phyloP scores from a whole-genome alignment of 2,329 filamentous ascomycete species.

The Ophiostoma sp. region DNA sequence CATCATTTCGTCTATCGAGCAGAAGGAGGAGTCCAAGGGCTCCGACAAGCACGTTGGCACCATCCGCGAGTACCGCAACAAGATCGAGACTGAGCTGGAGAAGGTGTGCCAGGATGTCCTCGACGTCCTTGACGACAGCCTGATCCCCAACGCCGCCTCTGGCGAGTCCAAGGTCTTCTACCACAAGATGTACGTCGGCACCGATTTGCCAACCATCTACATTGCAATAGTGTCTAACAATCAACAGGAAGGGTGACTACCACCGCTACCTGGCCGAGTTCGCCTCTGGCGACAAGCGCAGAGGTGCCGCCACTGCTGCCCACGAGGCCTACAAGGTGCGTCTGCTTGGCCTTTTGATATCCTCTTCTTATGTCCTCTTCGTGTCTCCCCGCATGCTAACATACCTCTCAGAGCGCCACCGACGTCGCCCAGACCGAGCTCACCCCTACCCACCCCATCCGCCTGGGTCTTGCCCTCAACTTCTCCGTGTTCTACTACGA shows the following conservation, averaged over 20 bases:
- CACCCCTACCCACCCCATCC: conserved; percentile 87
- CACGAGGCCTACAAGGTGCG: conserved; percentile 89
- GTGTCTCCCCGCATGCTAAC: not conserved
- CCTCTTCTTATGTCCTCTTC: conserved; percentile 8
- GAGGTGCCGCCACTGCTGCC: conserved; percentile 87
- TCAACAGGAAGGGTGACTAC: conserved; percentile 92
- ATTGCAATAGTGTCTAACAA: not conserved
- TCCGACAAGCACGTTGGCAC: conserved; percentile 82
- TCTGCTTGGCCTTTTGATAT: not conserved
- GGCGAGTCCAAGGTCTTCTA: conserved; percentile 99
- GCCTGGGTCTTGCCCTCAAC: conserved; percentile 86
- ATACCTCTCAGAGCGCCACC: conserved; percentile 66
- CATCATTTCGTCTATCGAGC: conserved; percentile 99
- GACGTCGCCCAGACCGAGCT: conserved; percentile 86
- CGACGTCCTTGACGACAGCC: conserved; percentile 85
- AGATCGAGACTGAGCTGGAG: conserved; percentile 94
- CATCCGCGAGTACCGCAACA: conserved; percentile 97
- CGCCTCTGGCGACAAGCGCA: conserved; percentile 88
- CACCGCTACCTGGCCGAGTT: conserved; percentile 98
- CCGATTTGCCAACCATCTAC: not conserved
- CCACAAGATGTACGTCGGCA: conserved; percentile 80
- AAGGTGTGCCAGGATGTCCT: conserved; percentile 98
- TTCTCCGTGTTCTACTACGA: conserved; percentile 50
- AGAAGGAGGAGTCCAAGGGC: conserved; percentile 99
- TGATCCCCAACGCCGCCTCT: conserved; percentile 89